Base-by-base conservation (phyloP, 1,284 basidiomycete species). In the Sporisorium graminicola region DNA sequence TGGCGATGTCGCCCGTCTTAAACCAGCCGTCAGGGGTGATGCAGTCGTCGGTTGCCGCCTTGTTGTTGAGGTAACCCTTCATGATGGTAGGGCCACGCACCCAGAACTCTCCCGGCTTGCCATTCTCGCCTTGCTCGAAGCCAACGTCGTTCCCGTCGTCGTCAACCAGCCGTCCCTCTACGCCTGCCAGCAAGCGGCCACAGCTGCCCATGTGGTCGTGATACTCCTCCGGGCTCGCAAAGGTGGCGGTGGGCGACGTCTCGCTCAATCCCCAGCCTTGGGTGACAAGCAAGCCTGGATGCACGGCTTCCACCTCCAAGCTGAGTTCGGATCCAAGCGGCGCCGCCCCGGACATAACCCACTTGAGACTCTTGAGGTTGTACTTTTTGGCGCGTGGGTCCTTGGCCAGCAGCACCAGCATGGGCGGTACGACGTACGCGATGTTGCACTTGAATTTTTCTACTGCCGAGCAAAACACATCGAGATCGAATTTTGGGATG, bases 351-450 rank as follows among this genome's bases (percentile, higher is more conserved):
- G 90, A 92, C 75, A 91, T 88, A 53, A 94, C 79, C 7, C 89
- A 86, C 26, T 87, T 86, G 14, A 96, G 83, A 1, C 89, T 89
- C 5, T 88, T 89, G 55, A 95, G 71, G 79, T 94, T 89, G 84
- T 92, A 92, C 84, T 92, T 89, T 51, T 90, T 88, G 1, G 92
- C 88, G n/a, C 89, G 90, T 88, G 92, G 90, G 84, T 92, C 90
- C 90, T 93, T 90, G 1, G 90, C 88, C 26, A 94, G 87, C 1
- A 90, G 88, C 7, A 96, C 90, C 5, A 94, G 87, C 51, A 97
- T 91, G 0, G 94, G 94, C 0, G 95, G 94, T 0, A 96, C 94
- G 46, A 95, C 88, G 8, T 94, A 87, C 0, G 89, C 82, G 42
- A 87, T 85, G 0, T 91, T 92, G 58, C 91, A 88, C 58, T 88